phyloP scores from a whole-genome alignment of 176 grass and related monocot species.

The Otatea glauca region DNA sequence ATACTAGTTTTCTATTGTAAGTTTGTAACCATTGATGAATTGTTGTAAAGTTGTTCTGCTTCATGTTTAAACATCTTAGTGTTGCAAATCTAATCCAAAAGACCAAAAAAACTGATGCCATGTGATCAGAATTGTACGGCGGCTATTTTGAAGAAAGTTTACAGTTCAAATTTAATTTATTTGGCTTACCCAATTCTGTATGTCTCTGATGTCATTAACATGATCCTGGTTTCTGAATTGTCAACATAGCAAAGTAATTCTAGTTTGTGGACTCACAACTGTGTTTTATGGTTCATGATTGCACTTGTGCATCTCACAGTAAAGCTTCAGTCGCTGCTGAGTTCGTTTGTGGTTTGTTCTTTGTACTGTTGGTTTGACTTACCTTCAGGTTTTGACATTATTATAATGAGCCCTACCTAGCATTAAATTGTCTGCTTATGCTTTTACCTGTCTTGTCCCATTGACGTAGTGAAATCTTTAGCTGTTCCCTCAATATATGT shows the following conservation, averaged over 20 bases:
- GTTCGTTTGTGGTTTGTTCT: not conserved
- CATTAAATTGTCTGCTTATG: not conserved
- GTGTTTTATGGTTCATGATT: slow-evolving; percentile 9
- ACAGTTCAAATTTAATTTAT: slow-evolving; percentile 18
- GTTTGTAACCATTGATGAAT: not conserved
- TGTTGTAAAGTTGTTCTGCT: not conserved
- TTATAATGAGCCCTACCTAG: not conserved
- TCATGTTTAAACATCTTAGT: not conserved
- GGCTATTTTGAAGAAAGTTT: not conserved
- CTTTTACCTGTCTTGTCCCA: not conserved
- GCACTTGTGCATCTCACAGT: not conserved
- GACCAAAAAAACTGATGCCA: not conserved
- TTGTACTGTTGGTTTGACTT: slow-evolving; percentile 1
- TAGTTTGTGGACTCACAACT: not conserved
- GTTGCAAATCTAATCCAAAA: not conserved
- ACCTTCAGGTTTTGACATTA: not conserved
- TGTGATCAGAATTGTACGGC: not conserved
- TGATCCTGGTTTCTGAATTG: slow-evolving; percentile 9
- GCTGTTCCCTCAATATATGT: not conserved
- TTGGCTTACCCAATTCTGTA: not conserved
- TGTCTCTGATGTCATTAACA: not conserved
- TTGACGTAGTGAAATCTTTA: slow-evolving; percentile 1
- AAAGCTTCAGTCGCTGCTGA: not conserved
- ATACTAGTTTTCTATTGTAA: not conserved
- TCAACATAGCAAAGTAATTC: not conserved